These are phyloP conservation scores for Dendrobium nobile DNA, from an alignment of 106 monocot species.

Conservation along the genomic window DNA sequence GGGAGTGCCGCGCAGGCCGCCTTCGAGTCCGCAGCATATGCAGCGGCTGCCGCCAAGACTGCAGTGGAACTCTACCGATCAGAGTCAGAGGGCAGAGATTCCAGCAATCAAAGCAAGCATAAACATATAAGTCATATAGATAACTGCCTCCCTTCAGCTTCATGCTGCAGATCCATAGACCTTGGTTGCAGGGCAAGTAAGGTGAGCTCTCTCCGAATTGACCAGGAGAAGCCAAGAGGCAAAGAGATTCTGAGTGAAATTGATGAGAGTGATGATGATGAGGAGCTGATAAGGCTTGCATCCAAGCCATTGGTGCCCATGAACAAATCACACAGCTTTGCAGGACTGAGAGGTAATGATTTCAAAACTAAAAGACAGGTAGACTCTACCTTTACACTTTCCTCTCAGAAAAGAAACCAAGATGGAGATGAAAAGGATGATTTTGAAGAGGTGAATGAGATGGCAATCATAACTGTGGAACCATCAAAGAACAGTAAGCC, in stretches of 20 bases:
- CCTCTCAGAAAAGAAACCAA: neutral
- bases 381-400: neutral
- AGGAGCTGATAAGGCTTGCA: neutral
- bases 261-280: constrained; percentile 13
- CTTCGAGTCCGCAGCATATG: constrained; percentile 57
- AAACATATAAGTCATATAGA: neutral
- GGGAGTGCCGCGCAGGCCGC: constrained; percentile 64
- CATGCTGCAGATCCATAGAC: constrained; percentile 7
- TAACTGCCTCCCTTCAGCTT: neutral
- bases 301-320: neutral
- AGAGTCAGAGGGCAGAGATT: constrained; percentile 17
- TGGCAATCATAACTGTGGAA: neutral
- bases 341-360: neutral
- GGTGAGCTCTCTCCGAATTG: neutral
- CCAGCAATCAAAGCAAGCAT: neutral
- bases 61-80: constrained; percentile 55
- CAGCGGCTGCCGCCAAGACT: constrained; percentile 61
- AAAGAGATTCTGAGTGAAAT: constrained; percentile 6
- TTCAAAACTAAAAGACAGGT: neutral
- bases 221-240: neutral
- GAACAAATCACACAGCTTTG: neutral
- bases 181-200: neutral
- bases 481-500: neutral
- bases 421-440: neutral
- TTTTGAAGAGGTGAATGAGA: neutral